Conservation (phyloP, 768 basidiomycete species). For the Phylloporus scabripes region DNA sequence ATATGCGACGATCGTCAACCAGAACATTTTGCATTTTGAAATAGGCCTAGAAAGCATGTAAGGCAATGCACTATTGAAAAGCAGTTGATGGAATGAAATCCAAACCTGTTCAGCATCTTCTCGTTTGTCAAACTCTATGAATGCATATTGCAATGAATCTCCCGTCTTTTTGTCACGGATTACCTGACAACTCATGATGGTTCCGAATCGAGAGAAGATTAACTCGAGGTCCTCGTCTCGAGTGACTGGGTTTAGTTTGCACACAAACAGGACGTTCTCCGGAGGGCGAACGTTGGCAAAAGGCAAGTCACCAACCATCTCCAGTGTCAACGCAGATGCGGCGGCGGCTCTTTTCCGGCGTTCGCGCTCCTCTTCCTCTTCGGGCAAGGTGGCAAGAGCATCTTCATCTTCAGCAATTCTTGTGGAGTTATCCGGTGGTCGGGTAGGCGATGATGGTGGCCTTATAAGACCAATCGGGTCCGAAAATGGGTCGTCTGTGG, state of each 20-base stretch:
- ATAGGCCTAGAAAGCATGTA: constrained; percentile 60
- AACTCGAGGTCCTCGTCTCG: constrained; percentile 94
- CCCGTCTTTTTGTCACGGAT: constrained; percentile 95
- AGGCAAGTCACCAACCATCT: constrained; percentile 99
- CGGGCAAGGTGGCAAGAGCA: constrained; percentile 71
- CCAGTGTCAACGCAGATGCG: constrained; percentile 91
- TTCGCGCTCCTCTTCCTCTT: constrained; percentile 77
- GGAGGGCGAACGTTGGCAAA: constrained; percentile 98
- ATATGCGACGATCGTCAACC: constrained; percentile 95
- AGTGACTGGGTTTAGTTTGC: constrained; percentile 96
- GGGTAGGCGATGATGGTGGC: constrained; percentile 71
- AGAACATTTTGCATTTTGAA: constrained; percentile 99
- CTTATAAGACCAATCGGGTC: constrained; percentile 74
- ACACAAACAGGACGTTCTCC: constrained; percentile 97
- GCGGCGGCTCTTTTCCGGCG: constrained; percentile 85
- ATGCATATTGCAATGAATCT: constrained; percentile 95
- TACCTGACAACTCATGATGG: constrained; percentile 96
- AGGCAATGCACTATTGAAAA: background rate
- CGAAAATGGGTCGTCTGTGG: constrained; percentile 87
- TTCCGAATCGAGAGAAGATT: constrained; percentile 93
- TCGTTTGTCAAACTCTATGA: constrained; percentile 94
- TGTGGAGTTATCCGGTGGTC: constrained; percentile 78
- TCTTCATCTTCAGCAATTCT: constrained; percentile 96
- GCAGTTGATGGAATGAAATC: constrained; percentile 1
- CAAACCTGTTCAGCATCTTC: constrained; percentile 91